A percentile compares a stretch with the other conserved stretches of the same genome.
Evolutionary conservation across 768 basidiomycete genomes (phyloP).

Genomic region (Russula sp.): DNA sequence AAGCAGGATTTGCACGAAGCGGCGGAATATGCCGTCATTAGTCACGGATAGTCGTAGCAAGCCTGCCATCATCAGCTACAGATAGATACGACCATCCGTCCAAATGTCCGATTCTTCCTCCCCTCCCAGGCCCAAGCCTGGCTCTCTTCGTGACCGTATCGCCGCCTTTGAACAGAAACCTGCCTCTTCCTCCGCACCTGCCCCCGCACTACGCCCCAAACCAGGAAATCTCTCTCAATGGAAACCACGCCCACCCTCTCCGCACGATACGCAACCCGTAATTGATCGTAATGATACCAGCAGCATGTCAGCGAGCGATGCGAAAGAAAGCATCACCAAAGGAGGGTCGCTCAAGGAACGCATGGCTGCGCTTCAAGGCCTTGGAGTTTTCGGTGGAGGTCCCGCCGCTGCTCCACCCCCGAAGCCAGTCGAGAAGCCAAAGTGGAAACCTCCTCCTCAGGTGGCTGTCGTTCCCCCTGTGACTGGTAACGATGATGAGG

Average conservation of each 20-base stretch:
- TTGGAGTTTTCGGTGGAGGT: constrained; percentile 67
- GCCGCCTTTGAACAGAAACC: constrained; percentile 79
- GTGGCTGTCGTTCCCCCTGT: constrained; percentile 46
- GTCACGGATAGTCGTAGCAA: neutral
- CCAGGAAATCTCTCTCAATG: constrained; percentile 59
- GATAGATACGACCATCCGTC: too few relatives aligned
- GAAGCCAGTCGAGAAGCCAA: constrained; percentile 65
- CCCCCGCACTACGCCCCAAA: constrained; percentile 56
- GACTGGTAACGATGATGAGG: constrained; percentile 42
- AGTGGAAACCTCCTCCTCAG: constrained; percentile 77
- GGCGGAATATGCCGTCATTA: neutral
- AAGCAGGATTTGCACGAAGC: too few relatives aligned
- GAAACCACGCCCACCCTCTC: constrained; percentile 64
- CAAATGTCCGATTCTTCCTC: constrained; percentile 59
- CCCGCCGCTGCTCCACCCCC: constrained; percentile 53
- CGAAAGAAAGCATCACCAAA: constrained; percentile 78
- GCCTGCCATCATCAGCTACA: neutral
- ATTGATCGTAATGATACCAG: constrained; percentile 37
- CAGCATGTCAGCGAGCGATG: constrained; percentile 83
- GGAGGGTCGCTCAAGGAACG: constrained; percentile 85
- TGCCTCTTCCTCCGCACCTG: constrained; percentile 38
- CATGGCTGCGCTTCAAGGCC: constrained; percentile 91
- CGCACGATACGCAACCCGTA: constrained; percentile 39
- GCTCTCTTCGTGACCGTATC: constrained; percentile 83
- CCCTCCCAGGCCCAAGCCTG: constrained; percentile 62